A percentile compares a stretch with the other conserved stretches of the same genome.
phyloP scores from a whole-genome alignment of 768 basidiomycete genomes.

The Clathrus columnatus region DNA sequence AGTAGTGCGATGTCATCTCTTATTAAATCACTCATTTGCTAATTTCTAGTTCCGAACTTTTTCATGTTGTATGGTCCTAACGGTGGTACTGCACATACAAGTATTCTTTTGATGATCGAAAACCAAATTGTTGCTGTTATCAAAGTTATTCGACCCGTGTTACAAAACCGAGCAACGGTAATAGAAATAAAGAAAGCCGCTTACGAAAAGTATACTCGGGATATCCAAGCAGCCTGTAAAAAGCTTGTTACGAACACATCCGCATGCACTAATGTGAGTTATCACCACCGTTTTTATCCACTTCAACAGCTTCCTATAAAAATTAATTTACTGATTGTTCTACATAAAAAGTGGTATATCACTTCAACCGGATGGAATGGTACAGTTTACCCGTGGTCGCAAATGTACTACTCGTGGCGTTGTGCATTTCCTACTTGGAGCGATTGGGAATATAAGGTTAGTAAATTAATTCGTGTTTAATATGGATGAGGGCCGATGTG shows the following conservation, averaged over 20 bases:
- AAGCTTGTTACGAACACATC: slow-evolving; percentile 3
- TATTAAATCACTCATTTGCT: neutral
- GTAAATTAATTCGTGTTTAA: too few relatives aligned
- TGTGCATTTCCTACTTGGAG: neutral
- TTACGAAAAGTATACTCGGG: slow-evolving; percentile 7
- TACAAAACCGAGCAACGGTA: slow-evolving; percentile 4
- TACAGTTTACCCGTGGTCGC: slow-evolving; percentile 2
- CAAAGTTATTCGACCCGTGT: slow-evolving; percentile 13
- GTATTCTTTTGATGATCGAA: neutral
- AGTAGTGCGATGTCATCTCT: neutral
- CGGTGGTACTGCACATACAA: neutral
- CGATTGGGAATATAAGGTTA: neutral
- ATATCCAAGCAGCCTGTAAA: slow-evolving; percentile 13
- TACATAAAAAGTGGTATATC: slow-evolving; percentile 6
- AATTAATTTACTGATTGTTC: too few relatives aligned
- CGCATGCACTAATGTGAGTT: neutral
- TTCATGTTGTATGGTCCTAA: slow-evolving; percentile 10
- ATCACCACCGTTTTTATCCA: too few relatives aligned
- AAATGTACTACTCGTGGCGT: slow-evolving; percentile 1
- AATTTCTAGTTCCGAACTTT: slow-evolving; percentile 8
- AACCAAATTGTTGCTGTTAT: slow-evolving; percentile 2
- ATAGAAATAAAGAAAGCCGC: slow-evolving; percentile 17
- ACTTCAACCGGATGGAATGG: neutral
- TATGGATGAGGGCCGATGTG: too few relatives aligned
- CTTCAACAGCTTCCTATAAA: too few relatives aligned